Base-by-base conservation (phyloP, 2,329 filamentous ascomycete genomes). In the Penicillium sp. region DNA sequence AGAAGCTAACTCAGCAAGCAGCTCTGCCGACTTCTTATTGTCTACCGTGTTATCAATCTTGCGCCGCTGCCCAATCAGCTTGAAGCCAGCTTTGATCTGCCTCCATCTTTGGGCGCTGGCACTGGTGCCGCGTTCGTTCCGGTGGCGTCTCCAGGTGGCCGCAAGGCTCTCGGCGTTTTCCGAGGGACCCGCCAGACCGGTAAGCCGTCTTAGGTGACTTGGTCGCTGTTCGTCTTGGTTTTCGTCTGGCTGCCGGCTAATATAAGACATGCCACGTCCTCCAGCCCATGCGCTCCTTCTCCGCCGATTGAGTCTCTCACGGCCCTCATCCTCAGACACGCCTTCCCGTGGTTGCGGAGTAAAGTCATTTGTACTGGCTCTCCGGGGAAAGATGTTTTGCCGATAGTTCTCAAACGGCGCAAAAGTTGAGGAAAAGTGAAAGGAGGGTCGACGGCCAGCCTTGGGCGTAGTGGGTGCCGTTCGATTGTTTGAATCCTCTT, bases 1-100 rank as follows among this genome's bases (percentile, higher is more conserved):
- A 42, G 94, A 95, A 47, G 94, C 85, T 35, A 99, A 79, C 74
- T 99, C 94, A 1, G 94, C 94, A 84, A 99, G 93, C 45, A 99
- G 81, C 73, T 99, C 94, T 2, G 94, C 92, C 9, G 93, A 97
- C 73, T 97, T 99, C 68, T 89, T 88, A 69, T 94, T 92, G 72
- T 99, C 94, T 57, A 97, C 89, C 43, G 89, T 88, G 53, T 83
- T 82, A 57, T 97, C 91, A 51, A 90, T 89, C 72, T 90, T 96
- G 73, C 88, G 90, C 65, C 89, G 86, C 59, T 90, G 86, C 25
- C 84, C 85, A 37, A 88, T 79, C 57, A 96, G 80, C 70, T 90
- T 92, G 46, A 97, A 76, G 0, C 92, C 92, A 62, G 90, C 90
- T 76, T 97, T 97, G 67, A 99, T 84, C 69, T 95, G 90, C 60